Conservation (phyloP, 1,284 basidiomycete species). For the Cutaneotrichosporon curvatum region DNA sequence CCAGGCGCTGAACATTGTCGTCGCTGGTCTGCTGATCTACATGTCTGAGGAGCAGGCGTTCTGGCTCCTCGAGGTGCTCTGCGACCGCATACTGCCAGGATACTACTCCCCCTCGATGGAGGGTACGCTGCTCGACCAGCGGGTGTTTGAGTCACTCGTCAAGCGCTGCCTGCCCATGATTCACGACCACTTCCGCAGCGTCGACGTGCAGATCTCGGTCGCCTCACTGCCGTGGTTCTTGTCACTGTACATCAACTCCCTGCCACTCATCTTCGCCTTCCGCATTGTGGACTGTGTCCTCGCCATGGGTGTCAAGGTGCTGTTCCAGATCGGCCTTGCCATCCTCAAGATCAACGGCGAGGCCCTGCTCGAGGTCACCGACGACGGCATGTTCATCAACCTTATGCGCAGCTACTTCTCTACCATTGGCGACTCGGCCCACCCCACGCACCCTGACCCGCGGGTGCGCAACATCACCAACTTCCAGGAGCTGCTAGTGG, state of each 20-base stretch:
- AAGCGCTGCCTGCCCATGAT: conserved; percentile 82
- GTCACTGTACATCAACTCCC: conserved; percentile 92
- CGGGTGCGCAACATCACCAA: conserved; percentile 89
- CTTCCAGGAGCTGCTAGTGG: conserved; percentile 93
- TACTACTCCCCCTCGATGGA: conserved; percentile 99
- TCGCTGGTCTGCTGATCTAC: conserved; percentile 56
- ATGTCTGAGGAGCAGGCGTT: conserved; percentile 99
- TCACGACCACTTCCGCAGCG: conserved; percentile 81
- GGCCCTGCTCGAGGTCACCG: conserved; percentile 85
- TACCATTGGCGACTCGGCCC: conserved; percentile 87
- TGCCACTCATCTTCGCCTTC: conserved; percentile 99
- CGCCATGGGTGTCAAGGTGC: conserved; percentile 96
- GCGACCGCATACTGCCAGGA: conserved; percentile 87
- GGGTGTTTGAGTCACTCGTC: conserved; percentile 96
- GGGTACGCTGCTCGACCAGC: conserved; percentile 92
- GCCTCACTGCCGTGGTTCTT: conserved; percentile 98
- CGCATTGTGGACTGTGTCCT: conserved; percentile 98
- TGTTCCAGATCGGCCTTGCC: conserved; percentile 76
- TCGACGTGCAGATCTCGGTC: conserved; percentile 94
- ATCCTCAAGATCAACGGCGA: conserved; percentile 98
- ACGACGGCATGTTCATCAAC: conserved; percentile 95
- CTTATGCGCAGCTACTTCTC: conserved; percentile 92
- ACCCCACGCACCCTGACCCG: conserved; percentile 81
- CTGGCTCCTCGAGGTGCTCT: conserved; percentile 92
- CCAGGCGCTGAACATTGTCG: conserved; percentile 87